Percentiles rank a stretch among this genome's conserved stretches.
Evolutionary conservation across 2,329 filamentous ascomycete species (phyloP).

Genomic region (Fusarium sp.): DNA sequence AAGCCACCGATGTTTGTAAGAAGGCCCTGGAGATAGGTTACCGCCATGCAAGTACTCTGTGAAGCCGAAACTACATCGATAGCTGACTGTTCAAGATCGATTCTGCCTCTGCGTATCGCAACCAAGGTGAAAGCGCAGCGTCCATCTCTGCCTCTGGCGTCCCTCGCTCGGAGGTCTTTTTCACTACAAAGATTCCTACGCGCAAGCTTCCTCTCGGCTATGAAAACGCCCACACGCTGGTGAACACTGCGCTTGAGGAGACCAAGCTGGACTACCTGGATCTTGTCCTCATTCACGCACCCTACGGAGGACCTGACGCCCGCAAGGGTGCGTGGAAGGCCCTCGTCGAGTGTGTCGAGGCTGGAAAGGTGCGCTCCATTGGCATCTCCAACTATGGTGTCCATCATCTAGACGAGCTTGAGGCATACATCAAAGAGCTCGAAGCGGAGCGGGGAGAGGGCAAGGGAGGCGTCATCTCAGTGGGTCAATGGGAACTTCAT

Average conservation of each 20-base stretch:
- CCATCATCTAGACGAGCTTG: slow-evolving; percentile 71
- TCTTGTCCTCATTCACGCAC: slow-evolving; percentile 72
- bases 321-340: slow-evolving; percentile 73
- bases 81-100: slow-evolving; percentile 56
- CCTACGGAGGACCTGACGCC: slow-evolving; percentile 66
- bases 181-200: slow-evolving; percentile 68
- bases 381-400: slow-evolving; percentile 76
- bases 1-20: slow-evolving; percentile 52
- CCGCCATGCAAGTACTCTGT: slow-evolving; percentile 58
- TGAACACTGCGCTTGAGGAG: slow-evolving; percentile 72
- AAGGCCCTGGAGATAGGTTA: slow-evolving; percentile 65
- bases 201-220: slow-evolving; percentile 62
- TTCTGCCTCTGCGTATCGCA: slow-evolving; percentile 64
- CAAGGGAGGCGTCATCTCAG: slow-evolving; percentile 78
- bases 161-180: slow-evolving; percentile 63
- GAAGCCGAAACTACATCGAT: not conserved
- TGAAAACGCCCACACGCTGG: slow-evolving; percentile 70
- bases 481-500: slow-evolving; percentile 91
- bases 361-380: slow-evolving; percentile 70
- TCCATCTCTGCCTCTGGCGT: slow-evolving; percentile 57
- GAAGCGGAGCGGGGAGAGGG: slow-evolving; percentile 71
- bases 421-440: slow-evolving; percentile 69
- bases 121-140: slow-evolving; percentile 62
- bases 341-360: slow-evolving; percentile 72
- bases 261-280: slow-evolving; percentile 76